Evolutionary conservation across 2,329 filamentous ascomycete genomes (phyloP), one percentile per base, ranked within the genome.

Genomic region (Fusarium pseudoanthophilum): DNA sequence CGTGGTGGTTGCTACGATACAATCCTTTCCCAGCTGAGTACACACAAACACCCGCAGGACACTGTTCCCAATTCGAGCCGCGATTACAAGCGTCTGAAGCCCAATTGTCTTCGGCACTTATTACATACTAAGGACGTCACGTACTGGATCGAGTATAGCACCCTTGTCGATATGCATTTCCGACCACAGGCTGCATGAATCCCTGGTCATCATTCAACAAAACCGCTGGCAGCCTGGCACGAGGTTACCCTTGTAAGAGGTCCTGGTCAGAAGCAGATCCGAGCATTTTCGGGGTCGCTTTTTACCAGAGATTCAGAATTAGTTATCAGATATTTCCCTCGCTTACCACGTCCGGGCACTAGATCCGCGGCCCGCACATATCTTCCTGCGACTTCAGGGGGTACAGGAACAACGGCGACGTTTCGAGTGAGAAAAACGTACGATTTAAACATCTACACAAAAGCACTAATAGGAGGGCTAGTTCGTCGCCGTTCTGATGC

Each of bases 1-100:
- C 30, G 49, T 42, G 28, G 49, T 46, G 26, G 52, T 64, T 60
- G 52, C 28, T 39, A 43, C 20, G 39, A 64, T 66, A 30, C 36
- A 52, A 61, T 58, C 59, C 24, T 58, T 64, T 70, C 48, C 37
- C 64, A 67, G 63, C 64, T 72, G 64, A 71, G 61, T 65, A 34
- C 37, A 46, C 39, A 60, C 58, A 64, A 67, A 42, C 65, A 67
- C 39, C 56, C n/a, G 51, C 60, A 71, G 61, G 56, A 60, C 45
- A 60, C 65, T 40, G 60, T 64, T 58, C 72, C 74, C 74, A 48
- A 48, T 71, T 78, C 61, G 63, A 77, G 73, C 60, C 36, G 48
- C 24, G 34, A 68, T 61, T 45, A 49, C n/a, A 53, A 65, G 66
- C 43, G 48, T 26, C 42, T 61, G 28, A 39, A 62, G 62, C 48